These are phyloP conservation scores for Soucietia sequanensis DNA, from an alignment of 805 yeast species.

Conservation along the genomic window DNA sequence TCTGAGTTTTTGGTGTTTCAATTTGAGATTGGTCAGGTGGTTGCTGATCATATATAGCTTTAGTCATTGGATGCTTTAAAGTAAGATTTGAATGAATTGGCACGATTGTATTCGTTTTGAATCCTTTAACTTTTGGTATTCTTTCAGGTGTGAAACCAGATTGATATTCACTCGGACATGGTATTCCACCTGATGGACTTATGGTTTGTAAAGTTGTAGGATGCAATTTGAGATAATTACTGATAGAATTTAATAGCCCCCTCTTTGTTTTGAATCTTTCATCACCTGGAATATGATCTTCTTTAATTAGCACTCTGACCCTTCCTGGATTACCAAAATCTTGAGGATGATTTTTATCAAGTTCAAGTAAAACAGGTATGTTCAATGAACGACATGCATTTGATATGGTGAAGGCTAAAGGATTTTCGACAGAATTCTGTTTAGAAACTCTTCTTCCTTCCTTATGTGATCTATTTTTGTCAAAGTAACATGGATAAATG, in stretches of 20 bases:
- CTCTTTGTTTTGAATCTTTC: constrained; percentile 50
- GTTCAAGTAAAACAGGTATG: constrained; percentile 55
- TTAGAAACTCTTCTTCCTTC: constrained; percentile 81
- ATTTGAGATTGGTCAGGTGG: constrained; percentile 24
- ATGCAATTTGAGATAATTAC: constrained; percentile 58
- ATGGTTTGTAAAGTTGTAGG: constrained; percentile 70
- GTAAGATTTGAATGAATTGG: constrained; percentile 84
- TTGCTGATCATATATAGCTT: constrained; percentile 56
- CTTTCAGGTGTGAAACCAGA: constrained; percentile 53
- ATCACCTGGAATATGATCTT: constrained; percentile 43
- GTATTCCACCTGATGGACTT: constrained; percentile 47
- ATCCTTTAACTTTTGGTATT: constrained; percentile 80
- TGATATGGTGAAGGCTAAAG: constrained; percentile 77
- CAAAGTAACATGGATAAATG: constrained; percentile 92
- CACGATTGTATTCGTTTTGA: constrained; percentile 79
- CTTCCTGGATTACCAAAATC: constrained; percentile 99
- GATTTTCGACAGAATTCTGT: constrained; percentile 76
- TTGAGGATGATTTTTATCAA: constrained; percentile 90
- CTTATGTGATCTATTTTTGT: constrained; percentile 64
- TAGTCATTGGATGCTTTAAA: constrained; percentile 82
- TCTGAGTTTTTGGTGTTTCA: constrained; percentile 37
- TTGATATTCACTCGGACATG: constrained; percentile 61
- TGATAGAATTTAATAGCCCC: constrained; percentile 58
- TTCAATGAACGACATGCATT: constrained; percentile 61
- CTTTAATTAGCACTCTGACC: constrained; percentile 69